Percentiles rank a stretch among this genome's conserved stretches.
Conservation (phyloP, 2,329 filamentous ascomycete genomes). For the Calcarisporium arbuscula region DNA sequence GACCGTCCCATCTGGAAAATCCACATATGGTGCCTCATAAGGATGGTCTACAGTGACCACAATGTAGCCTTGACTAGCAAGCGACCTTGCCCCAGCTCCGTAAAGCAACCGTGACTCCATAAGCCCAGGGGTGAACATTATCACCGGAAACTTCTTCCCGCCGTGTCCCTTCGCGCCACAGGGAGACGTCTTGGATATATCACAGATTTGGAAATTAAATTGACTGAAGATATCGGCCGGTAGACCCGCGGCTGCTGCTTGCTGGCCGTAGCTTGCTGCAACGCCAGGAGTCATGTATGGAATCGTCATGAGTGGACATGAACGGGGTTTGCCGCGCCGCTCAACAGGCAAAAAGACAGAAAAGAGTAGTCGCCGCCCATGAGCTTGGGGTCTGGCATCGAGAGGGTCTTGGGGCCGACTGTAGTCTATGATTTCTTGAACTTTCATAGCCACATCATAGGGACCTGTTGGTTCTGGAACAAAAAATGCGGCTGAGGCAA, state of each 20-base stretch:
- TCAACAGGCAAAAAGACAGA: slow-evolving; percentile 26
- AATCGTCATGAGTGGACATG: slow-evolving; percentile 13
- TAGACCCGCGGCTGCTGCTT: slow-evolving; percentile 20
- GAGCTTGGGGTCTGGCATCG: slow-evolving; percentile 21
- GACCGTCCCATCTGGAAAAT: slow-evolving; percentile 36
- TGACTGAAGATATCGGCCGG: slow-evolving; percentile 22
- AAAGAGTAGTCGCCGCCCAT: slow-evolving; percentile 16
- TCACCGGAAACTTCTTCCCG: too few species aligned
- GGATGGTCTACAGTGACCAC: slow-evolving; percentile 45
- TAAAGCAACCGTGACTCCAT: slow-evolving; percentile 37
- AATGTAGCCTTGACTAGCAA: slow-evolving; percentile 39
- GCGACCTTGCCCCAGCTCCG: slow-evolving; percentile 33
- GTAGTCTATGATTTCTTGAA: slow-evolving; percentile 21
- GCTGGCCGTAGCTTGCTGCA: slow-evolving; percentile 20
- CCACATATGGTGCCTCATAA: slow-evolving; percentile 36
- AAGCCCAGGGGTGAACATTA: slow-evolving; percentile 40
- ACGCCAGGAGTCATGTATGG: slow-evolving; percentile 29
- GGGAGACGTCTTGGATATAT: slow-evolving; percentile 8
- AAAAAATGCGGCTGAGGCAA: slow-evolving; percentile 18
- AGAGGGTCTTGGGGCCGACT: slow-evolving; percentile 23
- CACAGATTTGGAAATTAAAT: slow-evolving; percentile 21
- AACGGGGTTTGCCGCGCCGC: too few species aligned
- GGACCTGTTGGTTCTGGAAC: slow-evolving; percentile 22
- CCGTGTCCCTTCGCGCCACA: slow-evolving; percentile 8
- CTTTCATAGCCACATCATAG: slow-evolving; percentile 20